phyloP scores from a whole-genome alignment of 139 green algal genomes.

The Chlorella vulgaris region DNA sequence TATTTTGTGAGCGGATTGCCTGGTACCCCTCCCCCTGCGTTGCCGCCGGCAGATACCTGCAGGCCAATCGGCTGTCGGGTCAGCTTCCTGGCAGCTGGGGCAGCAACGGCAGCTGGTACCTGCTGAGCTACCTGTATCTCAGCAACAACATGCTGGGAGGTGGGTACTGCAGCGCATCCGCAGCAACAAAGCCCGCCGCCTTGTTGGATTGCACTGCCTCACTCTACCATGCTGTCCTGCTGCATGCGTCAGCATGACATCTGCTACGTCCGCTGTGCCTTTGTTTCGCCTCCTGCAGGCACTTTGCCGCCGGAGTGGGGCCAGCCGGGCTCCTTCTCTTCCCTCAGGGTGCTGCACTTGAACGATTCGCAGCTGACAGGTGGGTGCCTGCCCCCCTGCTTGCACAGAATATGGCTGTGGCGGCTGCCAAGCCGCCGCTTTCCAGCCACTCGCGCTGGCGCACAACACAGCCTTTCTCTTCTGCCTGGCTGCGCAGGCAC shows the following conservation, averaged over 20 bases:
- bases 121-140: slow-evolving; percentile 12
- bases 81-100: slow-evolving; percentile 26
- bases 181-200: background rate
- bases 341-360: background rate
- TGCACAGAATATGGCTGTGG: background rate
- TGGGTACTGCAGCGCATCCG: background rate
- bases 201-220: too few relatives aligned
- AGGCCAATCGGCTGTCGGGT: slow-evolving; percentile 16
- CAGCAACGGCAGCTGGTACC: background rate
- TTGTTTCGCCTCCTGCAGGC: slow-evolving; percentile 24
- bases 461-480: background rate
- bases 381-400: background rate
- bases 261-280: too few relatives aligned
- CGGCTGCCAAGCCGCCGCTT: too few relatives aligned
- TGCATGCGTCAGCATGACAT: too few relatives aligned
- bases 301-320: slow-evolving; percentile 17
- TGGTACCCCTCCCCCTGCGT: background rate
- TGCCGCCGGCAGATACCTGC: slow-evolving; percentile 13
- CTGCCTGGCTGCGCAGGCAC: slow-evolving; percentile 9
- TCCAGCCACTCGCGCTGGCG: too few relatives aligned
- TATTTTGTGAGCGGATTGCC: background rate
- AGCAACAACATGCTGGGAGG: background rate
- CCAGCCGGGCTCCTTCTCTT: background rate
- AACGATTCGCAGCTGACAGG: slow-evolving; percentile 6
- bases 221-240: too few relatives aligned